phyloP scores from a whole-genome alignment of 2,329 filamentous ascomycete genomes.

The Trematosphaeria pertusa region DNA sequence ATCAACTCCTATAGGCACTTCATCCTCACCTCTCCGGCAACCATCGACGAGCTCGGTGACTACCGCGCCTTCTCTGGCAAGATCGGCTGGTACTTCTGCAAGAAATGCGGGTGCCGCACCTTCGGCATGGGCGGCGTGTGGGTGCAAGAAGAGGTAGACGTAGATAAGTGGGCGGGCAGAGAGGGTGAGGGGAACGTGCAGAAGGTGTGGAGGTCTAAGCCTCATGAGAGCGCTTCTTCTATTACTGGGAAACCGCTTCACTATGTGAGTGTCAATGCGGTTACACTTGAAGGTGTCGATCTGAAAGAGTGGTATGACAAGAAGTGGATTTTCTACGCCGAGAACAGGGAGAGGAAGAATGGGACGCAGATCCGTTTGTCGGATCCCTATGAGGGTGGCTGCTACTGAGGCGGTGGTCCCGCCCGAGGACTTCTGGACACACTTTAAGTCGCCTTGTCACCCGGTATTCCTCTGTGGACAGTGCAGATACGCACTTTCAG shows the following conservation, averaged over 20 bases:
- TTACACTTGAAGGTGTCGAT: slow-evolving; percentile 39
- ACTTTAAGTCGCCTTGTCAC: background rate
- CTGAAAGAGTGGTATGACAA: slow-evolving; percentile 44
- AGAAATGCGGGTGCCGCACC: slow-evolving; percentile 54
- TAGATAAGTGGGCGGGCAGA: slow-evolving; percentile 27
- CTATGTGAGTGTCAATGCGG: slow-evolving; percentile 45
- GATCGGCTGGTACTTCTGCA: slow-evolving; percentile 57
- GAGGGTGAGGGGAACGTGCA: slow-evolving; percentile 17
- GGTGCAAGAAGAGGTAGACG: slow-evolving; percentile 28
- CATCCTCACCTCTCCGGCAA: slow-evolving; percentile 52
- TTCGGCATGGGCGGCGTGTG: slow-evolving; percentile 47
- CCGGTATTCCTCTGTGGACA: too few relatives aligned
- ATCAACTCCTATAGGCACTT: slow-evolving; percentile 52
- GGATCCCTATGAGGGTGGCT: slow-evolving; percentile 12
- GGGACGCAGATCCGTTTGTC: slow-evolving; percentile 1
- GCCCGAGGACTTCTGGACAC: too few relatives aligned
- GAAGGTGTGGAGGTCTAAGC: slow-evolving; percentile 33
- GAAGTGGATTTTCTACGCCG: slow-evolving; percentile 40
- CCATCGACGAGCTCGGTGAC: slow-evolving; percentile 47
- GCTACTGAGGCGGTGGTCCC: slow-evolving; percentile 7
- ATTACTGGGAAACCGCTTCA: slow-evolving; percentile 24
- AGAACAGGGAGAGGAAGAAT: slow-evolving; percentile 19
- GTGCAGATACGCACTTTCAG: too few relatives aligned
- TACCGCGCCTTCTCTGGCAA: slow-evolving; percentile 47
- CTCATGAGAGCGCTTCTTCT: slow-evolving; percentile 10